Base-by-base conservation (phyloP, 306 rosid genomes). In the Medicago arabica region DNA sequence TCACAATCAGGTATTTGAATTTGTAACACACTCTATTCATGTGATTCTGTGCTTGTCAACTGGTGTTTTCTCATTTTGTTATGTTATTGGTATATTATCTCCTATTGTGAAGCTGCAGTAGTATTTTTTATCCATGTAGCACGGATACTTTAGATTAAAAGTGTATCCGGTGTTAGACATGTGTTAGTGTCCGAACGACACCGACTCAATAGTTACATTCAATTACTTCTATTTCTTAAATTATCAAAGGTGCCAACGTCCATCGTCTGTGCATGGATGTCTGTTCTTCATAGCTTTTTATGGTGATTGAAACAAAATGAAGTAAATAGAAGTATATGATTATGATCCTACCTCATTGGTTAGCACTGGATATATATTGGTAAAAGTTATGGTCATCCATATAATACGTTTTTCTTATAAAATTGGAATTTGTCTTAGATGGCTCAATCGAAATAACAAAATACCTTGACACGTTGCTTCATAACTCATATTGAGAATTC, bases 1-100 rank as follows among this genome's bases (percentile, higher is more conserved):
- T 47, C 82, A 69, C 79, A 77, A 69, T 82, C 86, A 67, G 91
- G 90, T 87, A 50, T 57, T 31, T 73, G 40, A 38, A 74, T 34
- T 69, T n/a, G n/a, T n/a, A 54, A 59, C 31, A 53, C 44, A 53
- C 47, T 17, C 50, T 58, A 40, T 19, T 31, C 10, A 25, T 53
- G 38, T 60, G 59, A 61, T 62, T 62, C 4, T 64, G 18, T 69
- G 64, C 66, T 62, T 51, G 38, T 75, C 60, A 46, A 47, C 53
- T 40, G 60, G 25, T 67, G 49, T 46, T 58, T 46, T 28, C 7
- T 54, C 60, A 65, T 57, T 57, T 49, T n/a, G 17, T 71, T 76
- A 36, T n/a, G 46, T 59, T 54, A 34, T 36, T 34, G 78, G 31
- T 13, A 17, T 62, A 55, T 55, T 55, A 55, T 55, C 31, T 55